Base-by-base conservation (phyloP, 1,139 yeast species). In the Yamadazyma dushanensis region DNA sequence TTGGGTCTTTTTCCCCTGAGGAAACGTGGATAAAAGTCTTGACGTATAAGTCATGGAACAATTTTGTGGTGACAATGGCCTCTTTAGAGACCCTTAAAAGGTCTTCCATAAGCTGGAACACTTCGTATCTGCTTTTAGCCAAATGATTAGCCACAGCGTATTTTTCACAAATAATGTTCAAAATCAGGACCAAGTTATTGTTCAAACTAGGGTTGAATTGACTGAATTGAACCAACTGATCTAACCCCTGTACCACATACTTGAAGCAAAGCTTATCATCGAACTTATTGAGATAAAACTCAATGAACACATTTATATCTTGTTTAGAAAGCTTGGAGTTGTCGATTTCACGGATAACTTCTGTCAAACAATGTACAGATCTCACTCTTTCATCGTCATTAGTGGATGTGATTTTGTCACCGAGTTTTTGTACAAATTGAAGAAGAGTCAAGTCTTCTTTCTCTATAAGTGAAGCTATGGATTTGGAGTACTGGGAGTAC, bases 1-100 rank as follows among this genome's bases (percentile, higher is more conserved):
- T 70, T 3, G 99, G 99, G 57, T 92, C 98, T 53, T 92, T 94
- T 54, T 92, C 99, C 18, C 96, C 95, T 8, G 78, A 70, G 4
- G 96, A 86, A 30, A 88, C 55, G 40, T 79, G 78, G 24, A 85
- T 57, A 49, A 83, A 89, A 0, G 83, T 59, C 35, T 70, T 58
- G 22, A 86, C 67, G 39, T 72, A 78, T 10, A 57, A 44, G 23
- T 73, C 72, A 14, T 67, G 59, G 17, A 44, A 34, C 7, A 39
- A 40, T 9, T 39, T 45, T 13, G 45, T 41, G 16, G 30, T 13
- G 16, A 16, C 10, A 45, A 35, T 30, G 39, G 29, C 28, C n/a
- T 42, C 44, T 26, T 23, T 23, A 53, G 44, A 40, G 38, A 51
- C 16, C 40, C 44, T 41, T 20, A 71, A 48, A 13, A 79, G 40